Evolutionary conservation across 202 grass and related monocot species (phyloP).

Genomic region (Panicum virgatum): DNA sequence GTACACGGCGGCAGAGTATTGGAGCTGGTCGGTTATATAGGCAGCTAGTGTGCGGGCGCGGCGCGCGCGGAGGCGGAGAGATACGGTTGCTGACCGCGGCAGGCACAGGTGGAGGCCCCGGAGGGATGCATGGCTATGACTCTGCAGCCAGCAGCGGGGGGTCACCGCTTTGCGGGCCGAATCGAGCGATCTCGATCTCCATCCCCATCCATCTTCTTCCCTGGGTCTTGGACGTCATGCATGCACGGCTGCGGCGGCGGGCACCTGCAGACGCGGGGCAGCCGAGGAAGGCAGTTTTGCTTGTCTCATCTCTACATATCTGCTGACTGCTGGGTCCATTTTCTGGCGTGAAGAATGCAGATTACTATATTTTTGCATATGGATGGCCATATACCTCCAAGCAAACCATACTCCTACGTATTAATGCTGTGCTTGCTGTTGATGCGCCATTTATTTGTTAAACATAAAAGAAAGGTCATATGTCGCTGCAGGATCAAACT

Average conservation of each 20-base stretch:
- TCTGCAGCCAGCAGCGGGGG: background rate
- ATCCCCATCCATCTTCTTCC: slow-evolving; percentile 7
- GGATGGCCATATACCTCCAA: background rate
- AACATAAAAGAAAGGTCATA: background rate
- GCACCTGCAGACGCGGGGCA: background rate
- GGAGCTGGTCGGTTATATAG: background rate
- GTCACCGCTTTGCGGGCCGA: slow-evolving; percentile 12
- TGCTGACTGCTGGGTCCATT: too few species aligned
- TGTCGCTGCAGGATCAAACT: background rate
- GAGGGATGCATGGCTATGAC: slow-evolving; percentile 17
- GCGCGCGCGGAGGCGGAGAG: background rate
- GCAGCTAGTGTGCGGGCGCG: background rate
- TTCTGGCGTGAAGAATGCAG: background rate
- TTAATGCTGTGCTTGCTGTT: background rate
- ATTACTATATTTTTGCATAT: background rate
- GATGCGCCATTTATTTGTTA: background rate
- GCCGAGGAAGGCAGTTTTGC: slow-evolving; percentile 15
- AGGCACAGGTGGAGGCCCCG: slow-evolving; percentile 28
- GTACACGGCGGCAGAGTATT: background rate
- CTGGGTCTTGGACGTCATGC: slow-evolving; percentile 10
- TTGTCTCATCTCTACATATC: background rate
- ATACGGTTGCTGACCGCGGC: slow-evolving; percentile 34
- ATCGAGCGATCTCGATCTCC: background rate
- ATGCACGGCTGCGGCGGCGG: background rate
- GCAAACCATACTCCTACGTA: background rate